Evolutionary conservation across 306 rosid genomes (phyloP).

Genomic region (Luffa acutangula): DNA sequence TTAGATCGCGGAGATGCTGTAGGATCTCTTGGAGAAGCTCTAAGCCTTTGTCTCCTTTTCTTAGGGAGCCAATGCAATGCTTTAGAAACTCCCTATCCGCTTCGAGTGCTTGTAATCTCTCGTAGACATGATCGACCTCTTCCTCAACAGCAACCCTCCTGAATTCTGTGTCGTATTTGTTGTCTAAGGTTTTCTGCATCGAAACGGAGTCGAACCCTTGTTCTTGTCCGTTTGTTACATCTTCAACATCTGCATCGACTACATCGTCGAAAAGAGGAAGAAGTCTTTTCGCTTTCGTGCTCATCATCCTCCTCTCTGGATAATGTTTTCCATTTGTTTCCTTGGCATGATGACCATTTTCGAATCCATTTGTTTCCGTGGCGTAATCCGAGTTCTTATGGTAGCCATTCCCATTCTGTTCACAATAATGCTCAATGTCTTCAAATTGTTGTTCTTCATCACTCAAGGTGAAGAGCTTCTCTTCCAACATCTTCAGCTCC

Average conservation of each 20-base stretch:
- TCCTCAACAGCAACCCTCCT: slow-evolving; percentile 42
- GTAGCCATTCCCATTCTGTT: slow-evolving; percentile 66
- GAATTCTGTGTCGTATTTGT: slow-evolving; percentile 31
- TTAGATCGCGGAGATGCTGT: slow-evolving; percentile 89
- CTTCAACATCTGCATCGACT: slow-evolving; percentile 42
- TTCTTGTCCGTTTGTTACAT: slow-evolving; percentile 44
- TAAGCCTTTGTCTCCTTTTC: slow-evolving; percentile 85
- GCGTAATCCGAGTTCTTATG: slow-evolving; percentile 26
- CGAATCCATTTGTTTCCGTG: slow-evolving; percentile 34
- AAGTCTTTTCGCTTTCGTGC: slow-evolving; percentile 45
- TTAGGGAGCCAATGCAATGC: slow-evolving; percentile 77
- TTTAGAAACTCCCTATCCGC: slow-evolving; percentile 90
- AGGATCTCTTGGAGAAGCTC: slow-evolving; percentile 81
- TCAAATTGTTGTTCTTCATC: slow-evolving; percentile 46
- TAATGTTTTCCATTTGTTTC: slow-evolving; percentile 55
- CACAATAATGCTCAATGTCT: slow-evolving; percentile 25
- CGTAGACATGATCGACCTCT: slow-evolving; percentile 70
- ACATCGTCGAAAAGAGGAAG: slow-evolving; percentile 70
- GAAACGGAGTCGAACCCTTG: slow-evolving; percentile 23
- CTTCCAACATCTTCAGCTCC: slow-evolving; percentile 73
- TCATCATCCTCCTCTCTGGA: slow-evolving; percentile 39
- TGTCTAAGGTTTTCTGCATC: slow-evolving; percentile 20
- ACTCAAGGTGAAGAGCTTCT: slow-evolving; percentile 61
- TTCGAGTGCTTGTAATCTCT: slow-evolving; percentile 81
- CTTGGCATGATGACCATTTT: slow-evolving; percentile 51